Evolutionary conservation across 805 yeast genomes (phyloP).

Genomic region (Geotrichum ghanense): DNA sequence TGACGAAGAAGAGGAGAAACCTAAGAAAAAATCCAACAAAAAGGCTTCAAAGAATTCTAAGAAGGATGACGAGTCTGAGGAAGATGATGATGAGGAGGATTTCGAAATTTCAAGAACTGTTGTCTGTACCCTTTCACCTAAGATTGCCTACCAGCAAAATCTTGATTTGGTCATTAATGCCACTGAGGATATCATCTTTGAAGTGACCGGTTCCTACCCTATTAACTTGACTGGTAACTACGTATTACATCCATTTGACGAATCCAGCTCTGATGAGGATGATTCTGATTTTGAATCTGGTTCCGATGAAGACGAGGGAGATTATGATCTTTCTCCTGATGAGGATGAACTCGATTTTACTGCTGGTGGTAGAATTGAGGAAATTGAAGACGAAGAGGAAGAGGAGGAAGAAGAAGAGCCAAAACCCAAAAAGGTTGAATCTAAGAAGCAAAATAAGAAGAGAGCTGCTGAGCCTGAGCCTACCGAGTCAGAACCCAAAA

Average conservation of each 20-base stretch:
- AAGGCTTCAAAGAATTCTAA: conserved; percentile 40
- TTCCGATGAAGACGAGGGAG: conserved; percentile 27
- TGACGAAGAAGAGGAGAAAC: conserved; percentile 25
- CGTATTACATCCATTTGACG: conserved; percentile 90
- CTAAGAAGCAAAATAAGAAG: conserved; percentile 17
- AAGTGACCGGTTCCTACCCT: conserved; percentile 92
- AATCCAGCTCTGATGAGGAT: conserved; percentile 40
- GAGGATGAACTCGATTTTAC: conserved; percentile 21
- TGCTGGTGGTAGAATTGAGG: conserved; percentile 23
- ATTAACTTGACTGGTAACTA: conserved; percentile 90
- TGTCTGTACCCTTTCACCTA: conserved; percentile 84
- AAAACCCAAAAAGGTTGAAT: conserved; percentile 43
- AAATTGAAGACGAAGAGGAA: conserved; percentile 36
- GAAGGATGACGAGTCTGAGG: conserved; percentile 42
- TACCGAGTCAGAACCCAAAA: conserved; percentile 27
- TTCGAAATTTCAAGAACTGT: conserved; percentile 76
- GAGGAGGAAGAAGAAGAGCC: conserved; percentile 36
- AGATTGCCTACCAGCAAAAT: conserved; percentile 71
- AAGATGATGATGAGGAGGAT: conserved; percentile 50
- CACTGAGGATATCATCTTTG: conserved; percentile 88
- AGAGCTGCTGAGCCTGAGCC: conserved; percentile 20
- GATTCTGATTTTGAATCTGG: conserved; percentile 34
- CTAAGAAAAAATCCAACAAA: conserved; percentile 24
- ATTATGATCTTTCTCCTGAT: conserved; percentile 12
- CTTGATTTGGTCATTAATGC: conserved; percentile 84